A percentile compares a stretch with the other conserved stretches of the same genome.
phyloP scores from a whole-genome alignment of 192 early-diverging fungal species.

The Entomortierella chlamydospora region DNA sequence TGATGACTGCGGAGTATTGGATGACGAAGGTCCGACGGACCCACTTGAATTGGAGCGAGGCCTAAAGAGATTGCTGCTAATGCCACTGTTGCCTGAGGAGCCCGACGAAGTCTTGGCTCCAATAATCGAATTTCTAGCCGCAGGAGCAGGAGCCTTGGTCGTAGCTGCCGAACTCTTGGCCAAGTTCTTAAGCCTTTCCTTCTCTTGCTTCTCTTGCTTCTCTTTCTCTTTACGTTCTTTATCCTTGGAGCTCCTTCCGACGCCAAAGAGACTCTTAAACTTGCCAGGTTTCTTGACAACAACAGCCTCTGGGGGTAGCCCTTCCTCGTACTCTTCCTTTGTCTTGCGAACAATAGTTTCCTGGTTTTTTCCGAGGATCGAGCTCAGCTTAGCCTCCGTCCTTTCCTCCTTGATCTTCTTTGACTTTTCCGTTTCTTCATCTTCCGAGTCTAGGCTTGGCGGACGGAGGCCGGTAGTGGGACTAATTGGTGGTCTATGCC shows the following conservation, averaged over 20 bases:
- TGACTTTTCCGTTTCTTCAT: conserved; percentile 24
- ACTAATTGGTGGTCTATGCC: conserved; percentile 7
- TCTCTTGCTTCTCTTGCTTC: conserved; percentile 40
- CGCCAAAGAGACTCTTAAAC: conserved; percentile 52
- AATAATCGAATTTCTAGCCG: background rate
- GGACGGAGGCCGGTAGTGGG: conserved; percentile 15
- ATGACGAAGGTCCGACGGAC: conserved; percentile 21
- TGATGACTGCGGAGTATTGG: conserved; percentile 6
- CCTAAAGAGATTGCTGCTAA: conserved; percentile 29
- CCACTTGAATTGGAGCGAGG: conserved; percentile 51
- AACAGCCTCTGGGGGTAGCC: conserved; percentile 13
- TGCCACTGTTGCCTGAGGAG: conserved; percentile 8
- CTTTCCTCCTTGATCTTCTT: conserved; percentile 10
- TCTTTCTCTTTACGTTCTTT: conserved; percentile 56
- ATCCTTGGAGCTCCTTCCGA: conserved; percentile 52
- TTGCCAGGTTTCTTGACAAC: conserved; percentile 49
- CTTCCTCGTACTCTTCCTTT: conserved; percentile 36
- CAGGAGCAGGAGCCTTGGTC: no score
- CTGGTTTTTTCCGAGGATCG: conserved; percentile 25
- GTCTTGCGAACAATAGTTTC: conserved; percentile 10
- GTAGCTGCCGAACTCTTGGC: conserved; percentile 10
- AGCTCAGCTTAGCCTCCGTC: conserved; percentile 24
- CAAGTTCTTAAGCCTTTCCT: conserved; percentile 23
- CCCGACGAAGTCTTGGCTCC: background rate
- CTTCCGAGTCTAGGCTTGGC: conserved; percentile 30